These are phyloP conservation scores for Spongospora subterranea DNA, from an alignment of 208 protist species.

Conservation along the genomic window DNA sequence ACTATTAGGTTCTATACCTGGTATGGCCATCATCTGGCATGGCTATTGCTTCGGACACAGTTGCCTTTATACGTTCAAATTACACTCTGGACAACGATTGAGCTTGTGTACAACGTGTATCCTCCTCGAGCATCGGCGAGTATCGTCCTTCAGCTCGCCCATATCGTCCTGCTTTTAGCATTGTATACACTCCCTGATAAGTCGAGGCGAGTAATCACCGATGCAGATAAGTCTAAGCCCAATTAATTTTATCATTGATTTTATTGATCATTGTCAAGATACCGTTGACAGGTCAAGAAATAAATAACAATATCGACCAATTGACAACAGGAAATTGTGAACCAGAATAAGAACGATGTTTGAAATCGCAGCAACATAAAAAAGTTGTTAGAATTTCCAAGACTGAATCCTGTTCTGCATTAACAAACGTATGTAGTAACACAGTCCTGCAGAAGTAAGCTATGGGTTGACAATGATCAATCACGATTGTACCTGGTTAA, in stretches of 20 bases:
- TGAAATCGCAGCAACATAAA: too few relatives aligned
- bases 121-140: neutral
- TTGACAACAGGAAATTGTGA: too few relatives aligned
- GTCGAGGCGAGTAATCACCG: neutral
- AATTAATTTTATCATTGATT: neutral
- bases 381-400: too few relatives aligned
- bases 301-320: too few relatives aligned
- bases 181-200: neutral
- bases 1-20: conserved; percentile 79
- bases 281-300: too few relatives aligned
- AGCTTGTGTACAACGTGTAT: conserved; percentile 52
- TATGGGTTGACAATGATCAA: too few relatives aligned
- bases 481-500: too few relatives aligned
- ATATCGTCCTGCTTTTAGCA: neutral
- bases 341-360: too few relatives aligned
- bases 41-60: conserved; percentile 76
- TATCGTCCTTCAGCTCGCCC: neutral
- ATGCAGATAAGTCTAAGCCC: neutral
- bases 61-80: conserved; percentile 58
- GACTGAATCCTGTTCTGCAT: too few relatives aligned
- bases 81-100: neutral
- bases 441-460: too few relatives aligned
- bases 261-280: too few relatives aligned
- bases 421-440: too few relatives aligned
- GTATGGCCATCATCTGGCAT: conserved; percentile 85